Base-by-base conservation (phyloP, 2,329 filamentous ascomycete genomes). In the Penicillium sp. region DNA sequence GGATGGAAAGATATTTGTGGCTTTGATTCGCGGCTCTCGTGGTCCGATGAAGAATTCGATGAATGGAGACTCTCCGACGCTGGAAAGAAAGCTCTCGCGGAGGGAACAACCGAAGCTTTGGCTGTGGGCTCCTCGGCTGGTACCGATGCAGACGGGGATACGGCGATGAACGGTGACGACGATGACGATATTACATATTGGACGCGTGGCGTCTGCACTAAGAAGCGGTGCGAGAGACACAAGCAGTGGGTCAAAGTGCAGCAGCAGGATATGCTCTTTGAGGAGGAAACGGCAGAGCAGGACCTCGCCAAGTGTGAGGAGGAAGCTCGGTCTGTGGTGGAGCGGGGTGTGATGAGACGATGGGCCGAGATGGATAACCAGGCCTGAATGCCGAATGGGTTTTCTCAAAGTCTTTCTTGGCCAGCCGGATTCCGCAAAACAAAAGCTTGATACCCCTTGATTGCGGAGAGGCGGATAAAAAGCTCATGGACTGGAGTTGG, bases 1-100 rank as follows among this genome's bases (percentile, higher is more conserved):
- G 73, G 74, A 40, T 73, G 74, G 73, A 80, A 80, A 58, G 77
- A 79, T 60, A 74, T 79, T 42, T 81, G 78, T 58, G 78, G 78
- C 2, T 80, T 77, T 58, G 78, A 81, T 58, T 65, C 70, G 13
- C 70, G 78, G 20, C 67, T 80, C 26, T 70, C 76, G 0, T 80
- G 78, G 78, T 74, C 73, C 3, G 78, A 80, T 52, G 75, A 77
- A 46, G 77, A 79, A 59, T 80, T 80, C 56, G 70, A 76, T 35
- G 72, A 75, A 31, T 81, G 78, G 78, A 72, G 77, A 22, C 57
- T 72, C 11, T 74, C 70, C 1, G 68, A 70, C 8, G 62, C 63
- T 16, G 78, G 74, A 16, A 70, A 69, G 55, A 72, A 67, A 51
- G 71, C 74, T 8, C 70, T 80, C 0, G 64, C 71, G 9, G 72